Evolutionary conservation across 169 alveolate species (phyloP), one percentile per base, ranked within the genome.

Genomic region (Plasmodium knowlesi): DNA sequence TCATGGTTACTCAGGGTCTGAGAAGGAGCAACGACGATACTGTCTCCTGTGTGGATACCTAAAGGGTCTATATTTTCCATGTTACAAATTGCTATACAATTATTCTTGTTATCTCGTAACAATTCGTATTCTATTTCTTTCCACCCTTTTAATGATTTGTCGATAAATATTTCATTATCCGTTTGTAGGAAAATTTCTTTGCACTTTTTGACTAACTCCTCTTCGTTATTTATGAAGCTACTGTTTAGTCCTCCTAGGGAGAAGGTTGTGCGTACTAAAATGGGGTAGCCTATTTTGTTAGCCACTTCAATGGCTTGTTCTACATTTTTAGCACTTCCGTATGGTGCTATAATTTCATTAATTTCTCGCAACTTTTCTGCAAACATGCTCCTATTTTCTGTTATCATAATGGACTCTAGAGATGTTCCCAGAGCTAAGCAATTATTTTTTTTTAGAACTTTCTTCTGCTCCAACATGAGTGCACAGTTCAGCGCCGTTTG

Each of bases 1-100:
- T 98, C 99, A 73, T 76, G 95, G 82, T 96, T 97, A 82, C 95
- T 95, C 79, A 98, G 95, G 28, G 99, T 98, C 96, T 98, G 98
- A 1, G 98, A 97, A 25, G 99, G 99, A 22, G 99, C 99, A 16
- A 98, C 98, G 70, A 98, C 99, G 57, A 98, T 96, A 93, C 98
- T 97, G 78, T 98, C 99, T 14, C 99, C 99, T n/a, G 99, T 98
- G 96, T 98, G 99, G 81, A 98, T 96, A 57, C 99, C 99, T 80
- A 97, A 96, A 25, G 99, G 99, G 92, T 97, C 98, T 53, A 97
- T 94, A 95, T 97, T 97, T 85, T 97, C 99, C 99, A 97, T 97
- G 92, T 97, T 97, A 80, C 98, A 97, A 14, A 97, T 98, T 54
- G 98, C 89, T 74, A 97, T 96, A 95, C 99, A 97, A 95, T 97